These are phyloP conservation scores for Amaranthus hypochondriacus DNA, from an alignment of 148 eudicot species.

Conservation along the genomic window DNA sequence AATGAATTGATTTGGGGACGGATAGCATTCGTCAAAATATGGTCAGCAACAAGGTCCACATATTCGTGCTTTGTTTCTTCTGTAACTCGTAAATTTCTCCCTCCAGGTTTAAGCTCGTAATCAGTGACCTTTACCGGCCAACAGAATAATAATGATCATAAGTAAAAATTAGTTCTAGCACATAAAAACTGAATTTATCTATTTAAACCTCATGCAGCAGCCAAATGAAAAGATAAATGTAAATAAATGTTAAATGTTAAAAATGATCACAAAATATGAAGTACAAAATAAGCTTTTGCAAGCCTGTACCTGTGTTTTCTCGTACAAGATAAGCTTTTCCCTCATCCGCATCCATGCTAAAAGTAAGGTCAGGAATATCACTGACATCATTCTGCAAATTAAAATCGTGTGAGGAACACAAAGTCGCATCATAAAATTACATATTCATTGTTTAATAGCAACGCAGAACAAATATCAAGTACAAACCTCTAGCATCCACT, in stretches of 20 bases:
- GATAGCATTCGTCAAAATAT: slow-evolving; percentile 92
- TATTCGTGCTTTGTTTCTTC: slow-evolving; percentile 99
- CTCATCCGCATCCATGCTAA: slow-evolving; percentile 99
- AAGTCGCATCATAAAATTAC: not conserved
- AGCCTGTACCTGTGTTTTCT: slow-evolving; percentile 75
- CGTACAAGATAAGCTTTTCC: slow-evolving; percentile 95
- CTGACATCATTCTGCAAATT: slow-evolving; percentile 81
- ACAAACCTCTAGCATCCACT: slow-evolving; percentile 98
- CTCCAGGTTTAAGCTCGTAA: slow-evolving; percentile 97
- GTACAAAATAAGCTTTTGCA: not conserved
- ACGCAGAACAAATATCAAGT: not conserved
- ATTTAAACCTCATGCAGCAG: not conserved
- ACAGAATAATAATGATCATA: slow-evolving; percentile 2
- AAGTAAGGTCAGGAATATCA: slow-evolving; percentile 90
- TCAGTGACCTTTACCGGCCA: slow-evolving; percentile 70
- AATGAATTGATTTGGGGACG: slow-evolving; percentile 98
- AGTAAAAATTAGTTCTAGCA: not conserved
- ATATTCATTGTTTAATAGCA: not conserved
- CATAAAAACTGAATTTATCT: not conserved
- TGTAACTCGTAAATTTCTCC: slow-evolving; percentile 88
- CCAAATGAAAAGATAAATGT: not conserved
- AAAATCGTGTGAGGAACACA: not conserved
- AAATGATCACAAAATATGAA: not conserved
- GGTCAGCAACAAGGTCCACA: slow-evolving; percentile 97
- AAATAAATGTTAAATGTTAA: not conserved